These are phyloP conservation scores for Magnusiomyces tetraspermus DNA, from an alignment of 1,139 yeast species.

Conservation along the genomic window DNA sequence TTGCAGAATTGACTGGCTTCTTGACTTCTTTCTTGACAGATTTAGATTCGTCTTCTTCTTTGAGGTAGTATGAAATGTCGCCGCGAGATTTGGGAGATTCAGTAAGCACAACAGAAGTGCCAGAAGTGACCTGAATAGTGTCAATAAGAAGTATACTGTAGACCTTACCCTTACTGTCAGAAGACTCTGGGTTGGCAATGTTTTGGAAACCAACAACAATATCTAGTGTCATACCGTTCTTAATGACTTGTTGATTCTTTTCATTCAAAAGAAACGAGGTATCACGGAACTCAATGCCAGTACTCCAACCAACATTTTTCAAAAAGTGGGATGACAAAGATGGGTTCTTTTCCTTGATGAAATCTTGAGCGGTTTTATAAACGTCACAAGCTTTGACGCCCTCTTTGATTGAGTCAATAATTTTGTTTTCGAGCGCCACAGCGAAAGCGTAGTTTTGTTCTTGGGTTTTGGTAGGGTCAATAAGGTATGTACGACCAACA, in stretches of 20 bases:
- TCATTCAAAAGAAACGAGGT: constrained; percentile 54
- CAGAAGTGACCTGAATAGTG: constrained; percentile 55
- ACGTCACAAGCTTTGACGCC: constrained; percentile 61
- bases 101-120: constrained; percentile 56
- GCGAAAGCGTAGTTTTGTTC: constrained; percentile 73
- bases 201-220: constrained; percentile 70
- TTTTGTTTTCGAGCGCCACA: constrained; percentile 47
- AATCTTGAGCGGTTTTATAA: constrained; percentile 54
- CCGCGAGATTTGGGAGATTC: constrained; percentile 62
- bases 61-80: constrained; percentile 77
- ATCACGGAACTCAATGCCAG: constrained; percentile 88
- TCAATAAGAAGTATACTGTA: constrained; percentile 77
- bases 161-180: constrained; percentile 40
- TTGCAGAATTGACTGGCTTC: constrained; percentile 26
- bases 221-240: constrained; percentile 67
- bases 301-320: constrained; percentile 80
- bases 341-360: constrained; percentile 46
- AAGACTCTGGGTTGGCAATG: constrained; percentile 36
- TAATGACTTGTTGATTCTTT: constrained; percentile 60
- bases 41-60: constrained; percentile 49
- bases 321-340: constrained; percentile 57
- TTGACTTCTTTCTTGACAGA: constrained; percentile 18
- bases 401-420: constrained; percentile 50
- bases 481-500: constrained; percentile 76
- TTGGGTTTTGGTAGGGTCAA: constrained; percentile 78